Evolutionary conservation across 805 yeast genomes (phyloP), one percentile per base, ranked within the genome.

Genomic region (Metschnikowia similis): DNA sequence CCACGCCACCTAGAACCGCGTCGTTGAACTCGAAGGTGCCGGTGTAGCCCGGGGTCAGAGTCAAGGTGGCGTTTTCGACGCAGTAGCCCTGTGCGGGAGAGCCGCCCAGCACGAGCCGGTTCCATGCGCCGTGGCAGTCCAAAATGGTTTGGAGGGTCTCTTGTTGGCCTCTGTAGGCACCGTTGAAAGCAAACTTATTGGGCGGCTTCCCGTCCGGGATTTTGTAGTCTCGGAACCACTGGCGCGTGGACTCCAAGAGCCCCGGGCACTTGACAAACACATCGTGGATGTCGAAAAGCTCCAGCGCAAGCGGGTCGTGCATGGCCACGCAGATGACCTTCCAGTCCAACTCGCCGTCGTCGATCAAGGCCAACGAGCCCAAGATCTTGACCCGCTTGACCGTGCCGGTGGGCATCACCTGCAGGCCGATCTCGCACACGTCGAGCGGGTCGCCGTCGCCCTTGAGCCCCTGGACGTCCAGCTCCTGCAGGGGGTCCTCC

Each of bases 151-250:
- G 89, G 60, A 87, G 78, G 52, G 99, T 96, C 66, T 91, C 90
- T 64, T 81, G 77, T 76, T 82, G 87, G 80, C 84, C 83, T 74
- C 87, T 87, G 77, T 89, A 89, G 69, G 87, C 89, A 57, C 97
- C 99, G 53, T 88, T 80, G 83, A 89, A 90, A n/a, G 97, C 98
- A 70, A 94, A 92, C 72, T 86, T 87, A 75, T 94, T 94, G 73
- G 83, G 88, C 63, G 96, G 96, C 80, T 94, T 94, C 55, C 98
- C 99, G 70, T 92, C 99, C 48, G 99, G 97, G 60, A 90, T 81
- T 74, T 94, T 94, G 84, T 94, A 94, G 72, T 91, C 90, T 70
- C 95, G 87, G 84, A 94, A 94, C 99, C 99, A 94, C 74, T 88
- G 96, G 71, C 90, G 85, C 51, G 98, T 94, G 57, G 96, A 87